These are phyloP conservation scores for Hypoxylon cercidicola DNA, from an alignment of 495 filamentous ascomycete species.

Conservation along the genomic window DNA sequence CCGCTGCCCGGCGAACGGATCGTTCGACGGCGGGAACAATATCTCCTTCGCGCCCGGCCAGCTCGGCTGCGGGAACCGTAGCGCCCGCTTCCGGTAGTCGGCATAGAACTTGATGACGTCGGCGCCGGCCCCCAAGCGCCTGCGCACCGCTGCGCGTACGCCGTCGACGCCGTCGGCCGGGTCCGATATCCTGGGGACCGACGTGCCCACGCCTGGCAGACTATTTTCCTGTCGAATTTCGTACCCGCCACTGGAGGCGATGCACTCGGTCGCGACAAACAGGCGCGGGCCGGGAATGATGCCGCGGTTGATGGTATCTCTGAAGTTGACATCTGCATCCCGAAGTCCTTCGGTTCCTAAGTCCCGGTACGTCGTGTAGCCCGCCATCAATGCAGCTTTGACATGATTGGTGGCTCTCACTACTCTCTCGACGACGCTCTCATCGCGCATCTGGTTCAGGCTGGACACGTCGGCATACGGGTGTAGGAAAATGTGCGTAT, in stretches of 20 bases:
- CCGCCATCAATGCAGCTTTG: constrained; percentile 60
- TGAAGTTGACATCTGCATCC: constrained; percentile 55
- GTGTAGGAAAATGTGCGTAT: constrained; percentile 65
- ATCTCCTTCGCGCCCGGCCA: constrained; percentile 36
- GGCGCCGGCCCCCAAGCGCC: constrained; percentile 59
- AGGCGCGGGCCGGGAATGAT: constrained; percentile 62
- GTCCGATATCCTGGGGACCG: constrained; percentile 54
- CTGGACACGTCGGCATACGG: constrained; percentile 55
- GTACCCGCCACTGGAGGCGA: constrained; percentile 61
- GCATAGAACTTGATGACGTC: constrained; percentile 66
- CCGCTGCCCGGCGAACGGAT: constrained; percentile 43
- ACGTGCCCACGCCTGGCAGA: constrained; percentile 36
- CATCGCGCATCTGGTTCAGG: constrained; percentile 61
- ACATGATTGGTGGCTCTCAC: constrained; percentile 63
- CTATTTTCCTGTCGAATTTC: constrained; percentile 59
- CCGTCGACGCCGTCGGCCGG: constrained; percentile 56
- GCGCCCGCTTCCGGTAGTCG: constrained; percentile 59
- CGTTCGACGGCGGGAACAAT: constrained; percentile 32
- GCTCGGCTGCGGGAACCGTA: constrained; percentile 54
- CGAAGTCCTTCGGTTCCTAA: constrained; percentile 62
- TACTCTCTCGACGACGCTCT: constrained; percentile 59
- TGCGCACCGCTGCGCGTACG: constrained; percentile 57
- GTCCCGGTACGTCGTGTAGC: constrained; percentile 66
- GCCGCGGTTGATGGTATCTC: constrained; percentile 61
- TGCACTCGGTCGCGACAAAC: constrained; percentile 61